A percentile compares a stretch with the other conserved stretches of the same genome.
Evolutionary conservation across 805 yeast genomes (phyloP).

Genomic region (Kodamaea hsintzibuensis): DNA sequence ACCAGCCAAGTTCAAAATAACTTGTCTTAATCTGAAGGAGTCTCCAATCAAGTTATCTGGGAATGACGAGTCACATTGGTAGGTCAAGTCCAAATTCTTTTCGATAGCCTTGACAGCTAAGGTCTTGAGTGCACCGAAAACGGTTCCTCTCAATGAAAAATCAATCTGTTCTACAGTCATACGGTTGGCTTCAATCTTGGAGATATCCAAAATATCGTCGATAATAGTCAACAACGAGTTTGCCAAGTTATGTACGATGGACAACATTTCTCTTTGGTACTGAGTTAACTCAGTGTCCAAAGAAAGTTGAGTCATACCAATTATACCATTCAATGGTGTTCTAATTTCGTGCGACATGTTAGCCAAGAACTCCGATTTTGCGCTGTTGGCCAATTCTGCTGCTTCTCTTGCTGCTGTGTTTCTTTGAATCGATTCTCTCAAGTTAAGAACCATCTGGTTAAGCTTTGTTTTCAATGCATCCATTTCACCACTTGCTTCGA

Average conservation of each 20-base stretch:
- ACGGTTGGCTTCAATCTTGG: slow-evolving; percentile 90
- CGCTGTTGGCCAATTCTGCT: slow-evolving; percentile 85
- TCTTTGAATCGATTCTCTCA: slow-evolving; percentile 86
- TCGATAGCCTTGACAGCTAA: slow-evolving; percentile 88
- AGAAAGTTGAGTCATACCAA: slow-evolving; percentile 90
- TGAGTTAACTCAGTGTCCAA: slow-evolving; percentile 87
- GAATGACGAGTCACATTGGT: slow-evolving; percentile 82
- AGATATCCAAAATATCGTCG: slow-evolving; percentile 88
- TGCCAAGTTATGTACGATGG: slow-evolving; percentile 85
- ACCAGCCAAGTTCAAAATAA: slow-evolving; percentile 81
- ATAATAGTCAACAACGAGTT: slow-evolving; percentile 82
- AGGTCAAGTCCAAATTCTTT: slow-evolving; percentile 75
- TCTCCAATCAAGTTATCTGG: slow-evolving; percentile 88
- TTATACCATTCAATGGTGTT: slow-evolving; percentile 91
- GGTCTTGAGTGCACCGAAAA: slow-evolving; percentile 87
- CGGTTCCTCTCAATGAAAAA: slow-evolving; percentile 81
- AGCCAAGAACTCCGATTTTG: slow-evolving; percentile 87
- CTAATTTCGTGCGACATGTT: slow-evolving; percentile 83
- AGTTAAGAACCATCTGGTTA: slow-evolving; percentile 64
- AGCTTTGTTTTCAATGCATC: slow-evolving; percentile 63
- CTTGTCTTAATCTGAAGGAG: slow-evolving; percentile 85
- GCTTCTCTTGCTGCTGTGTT: slow-evolving; percentile 94
- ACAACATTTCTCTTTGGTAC: slow-evolving; percentile 88
- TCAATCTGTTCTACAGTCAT: slow-evolving; percentile 92
- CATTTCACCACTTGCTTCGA: slow-evolving; percentile 92